Evolutionary conservation across 75 land plant genomes (phyloP).

Genomic region (Ceratopteris richardii): DNA sequence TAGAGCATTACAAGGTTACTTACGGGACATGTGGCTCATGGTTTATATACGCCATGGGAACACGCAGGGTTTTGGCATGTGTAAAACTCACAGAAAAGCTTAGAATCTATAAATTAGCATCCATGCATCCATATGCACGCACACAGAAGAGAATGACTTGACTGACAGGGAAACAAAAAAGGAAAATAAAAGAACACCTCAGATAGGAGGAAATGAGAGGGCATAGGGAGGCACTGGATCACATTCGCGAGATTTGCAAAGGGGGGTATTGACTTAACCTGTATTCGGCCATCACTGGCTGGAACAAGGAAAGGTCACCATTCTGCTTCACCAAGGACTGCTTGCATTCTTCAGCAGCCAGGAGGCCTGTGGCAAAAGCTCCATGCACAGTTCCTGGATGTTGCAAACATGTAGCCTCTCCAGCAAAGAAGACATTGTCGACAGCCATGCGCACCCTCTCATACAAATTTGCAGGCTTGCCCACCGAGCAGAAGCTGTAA

Average conservation of each 20-base stretch:
- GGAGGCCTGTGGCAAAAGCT: conserved; percentile 64
- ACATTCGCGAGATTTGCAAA: conserved; percentile 60
- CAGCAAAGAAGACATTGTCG: conserved; percentile 72
- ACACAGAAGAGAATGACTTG: too few relatives aligned
- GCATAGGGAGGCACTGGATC: too few relatives aligned
- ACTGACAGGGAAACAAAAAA: too few relatives aligned
- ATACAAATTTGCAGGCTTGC: conserved; percentile 44
- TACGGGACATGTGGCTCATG: too few relatives aligned
- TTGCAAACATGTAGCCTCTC: conserved; percentile 62
- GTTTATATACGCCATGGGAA: too few relatives aligned
- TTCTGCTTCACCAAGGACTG: conserved; percentile 28
- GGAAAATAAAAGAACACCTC: too few relatives aligned
- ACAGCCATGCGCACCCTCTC: conserved; percentile 51
- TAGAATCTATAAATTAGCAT: too few relatives aligned
- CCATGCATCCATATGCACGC: too few relatives aligned
- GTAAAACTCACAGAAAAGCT: too few relatives aligned
- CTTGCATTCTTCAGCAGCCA: conserved; percentile 70
- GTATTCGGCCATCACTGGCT: conserved; percentile 35
- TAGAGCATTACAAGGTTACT: too few relatives aligned
- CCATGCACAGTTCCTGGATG: conserved; percentile 83
- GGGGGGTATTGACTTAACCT: conserved; percentile 18
- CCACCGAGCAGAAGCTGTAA: conserved; percentile 54
- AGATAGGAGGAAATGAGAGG: too few relatives aligned
- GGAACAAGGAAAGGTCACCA: conserved; percentile 28
- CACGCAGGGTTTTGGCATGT: too few relatives aligned